phyloP scores from a whole-genome alignment of 164 flowering plant genomes.

The Stephania cephalantha region DNA sequence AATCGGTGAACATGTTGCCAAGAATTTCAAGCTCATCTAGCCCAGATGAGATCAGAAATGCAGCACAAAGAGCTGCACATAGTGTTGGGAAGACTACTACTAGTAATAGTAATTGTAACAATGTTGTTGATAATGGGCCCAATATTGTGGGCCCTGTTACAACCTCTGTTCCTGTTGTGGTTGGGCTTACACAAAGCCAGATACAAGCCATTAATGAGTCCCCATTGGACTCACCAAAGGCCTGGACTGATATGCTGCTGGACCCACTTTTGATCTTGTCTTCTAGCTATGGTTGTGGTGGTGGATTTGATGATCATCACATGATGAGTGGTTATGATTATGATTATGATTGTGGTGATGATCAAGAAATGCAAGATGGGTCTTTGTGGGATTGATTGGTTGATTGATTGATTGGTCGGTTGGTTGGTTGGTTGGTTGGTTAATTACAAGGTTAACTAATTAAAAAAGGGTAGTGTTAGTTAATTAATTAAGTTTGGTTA shows the following conservation, averaged over 20 bases:
- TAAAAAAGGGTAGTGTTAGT: no score
- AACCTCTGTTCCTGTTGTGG: constrained; percentile 20
- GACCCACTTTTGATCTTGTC: constrained; percentile 6
- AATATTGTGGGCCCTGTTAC: neutral
- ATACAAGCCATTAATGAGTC: constrained; percentile 56
- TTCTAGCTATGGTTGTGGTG: constrained; percentile 7
- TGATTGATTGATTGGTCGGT: no score
- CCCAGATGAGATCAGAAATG: constrained; percentile 28
- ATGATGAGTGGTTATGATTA: neutral
- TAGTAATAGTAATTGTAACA: no score
- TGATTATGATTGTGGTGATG: neutral
- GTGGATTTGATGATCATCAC: neutral
- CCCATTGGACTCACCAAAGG: constrained; percentile 56
- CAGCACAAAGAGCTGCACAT: constrained; percentile 34
- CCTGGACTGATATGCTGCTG: constrained; percentile 39
- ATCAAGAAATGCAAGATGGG: neutral
- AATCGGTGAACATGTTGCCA: constrained; percentile 26
- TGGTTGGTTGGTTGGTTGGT: neutral
- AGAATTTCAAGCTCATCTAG: constrained; percentile 24
- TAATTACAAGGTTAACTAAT: no score
- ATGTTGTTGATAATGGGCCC: neutral
- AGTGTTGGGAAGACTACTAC: neutral
- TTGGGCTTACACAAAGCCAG: constrained; percentile 39
- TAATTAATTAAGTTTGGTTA: neutral
- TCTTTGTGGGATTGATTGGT: neutral